phyloP scores from a whole-genome alignment of 192 early-diverging fungal genomes.

The Pilaira anomala region DNA sequence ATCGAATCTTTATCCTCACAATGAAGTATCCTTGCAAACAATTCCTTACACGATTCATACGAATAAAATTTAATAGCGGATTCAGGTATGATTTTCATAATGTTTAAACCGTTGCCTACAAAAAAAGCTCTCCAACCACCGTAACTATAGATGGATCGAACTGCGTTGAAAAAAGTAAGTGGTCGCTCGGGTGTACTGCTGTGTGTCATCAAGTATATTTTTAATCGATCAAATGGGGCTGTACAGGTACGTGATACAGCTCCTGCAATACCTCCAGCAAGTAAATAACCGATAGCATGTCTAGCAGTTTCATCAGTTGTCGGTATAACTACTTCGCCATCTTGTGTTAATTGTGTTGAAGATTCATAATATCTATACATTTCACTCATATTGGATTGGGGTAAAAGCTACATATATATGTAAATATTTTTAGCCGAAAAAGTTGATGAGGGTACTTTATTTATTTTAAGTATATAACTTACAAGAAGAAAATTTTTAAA shows the following conservation, averaged over 20 bases:
- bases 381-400: constrained; percentile 53
- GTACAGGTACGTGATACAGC: constrained; percentile 67
- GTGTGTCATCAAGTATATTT: constrained; percentile 53
- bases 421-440: too few relatives aligned
- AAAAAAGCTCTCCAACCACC: constrained; percentile 70
- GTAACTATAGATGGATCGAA: constrained; percentile 53
- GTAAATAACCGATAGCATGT: constrained; percentile 56
- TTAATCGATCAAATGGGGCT: constrained; percentile 71
- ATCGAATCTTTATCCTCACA: constrained; percentile 36
- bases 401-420: constrained; percentile 45
- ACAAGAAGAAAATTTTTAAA: constrained; percentile 62
- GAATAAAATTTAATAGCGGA: constrained; percentile 73
- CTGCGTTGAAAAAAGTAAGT: constrained; percentile 27
- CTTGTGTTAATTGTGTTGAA: constrained; percentile 58
- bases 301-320: constrained; percentile 39
- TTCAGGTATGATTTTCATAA: constrained; percentile 73
- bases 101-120: constrained; percentile 75
- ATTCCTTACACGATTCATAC: constrained; percentile 59
- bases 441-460: background rate
- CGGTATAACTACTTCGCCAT: constrained; percentile 63
- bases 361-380: constrained; percentile 59
- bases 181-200: constrained; percentile 1
- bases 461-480: constrained; percentile 1
- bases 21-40: constrained; percentile 34
- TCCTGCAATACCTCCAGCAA: constrained; percentile 69